Evolutionary conservation across 129 eudicot genomes (phyloP).

Genomic region (Artemisia annua): DNA sequence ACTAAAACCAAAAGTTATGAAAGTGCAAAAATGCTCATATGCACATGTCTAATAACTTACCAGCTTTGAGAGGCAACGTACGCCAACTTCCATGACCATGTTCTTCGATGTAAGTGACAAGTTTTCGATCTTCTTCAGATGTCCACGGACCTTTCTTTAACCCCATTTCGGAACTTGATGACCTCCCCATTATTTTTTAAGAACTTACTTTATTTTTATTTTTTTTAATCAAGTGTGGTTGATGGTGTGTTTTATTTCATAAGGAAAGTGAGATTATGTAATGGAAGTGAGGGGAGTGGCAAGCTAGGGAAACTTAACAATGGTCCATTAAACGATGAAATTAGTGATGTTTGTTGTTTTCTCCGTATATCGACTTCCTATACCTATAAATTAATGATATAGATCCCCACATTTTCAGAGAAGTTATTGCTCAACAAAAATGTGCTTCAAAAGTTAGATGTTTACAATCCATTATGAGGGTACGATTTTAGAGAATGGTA

Average conservation of each 20-base stretch:
- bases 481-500: too few species aligned
- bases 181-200: slow-evolving; percentile 8
- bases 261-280: slow-evolving; percentile 1
- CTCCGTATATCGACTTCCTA: not conserved
- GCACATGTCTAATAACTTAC: not conserved
- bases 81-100: slow-evolving; percentile 38
- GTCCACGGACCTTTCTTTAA: slow-evolving; percentile 36
- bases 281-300: not conserved
- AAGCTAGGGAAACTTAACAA: not conserved
- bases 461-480: not conserved
- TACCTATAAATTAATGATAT: slow-evolving; percentile 14
- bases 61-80: slow-evolving; percentile 24
- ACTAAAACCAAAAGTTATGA: not conserved
- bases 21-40: not conserved
- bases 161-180: slow-evolving; percentile 14
- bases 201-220: not conserved
- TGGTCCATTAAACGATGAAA: slow-evolving; percentile 1
- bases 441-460: not conserved
- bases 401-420: slow-evolving; percentile 17
- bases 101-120: slow-evolving; percentile 19
- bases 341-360: not conserved
- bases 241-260: slow-evolving; percentile 9
- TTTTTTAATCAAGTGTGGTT: slow-evolving; percentile 1
- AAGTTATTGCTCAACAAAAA: slow-evolving; percentile 18
- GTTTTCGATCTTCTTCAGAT: slow-evolving; percentile 28